These are phyloP conservation scores for Besnoitia besnoiti DNA, from an alignment of 169 alveolate genomes.

Conservation along the genomic window DNA sequence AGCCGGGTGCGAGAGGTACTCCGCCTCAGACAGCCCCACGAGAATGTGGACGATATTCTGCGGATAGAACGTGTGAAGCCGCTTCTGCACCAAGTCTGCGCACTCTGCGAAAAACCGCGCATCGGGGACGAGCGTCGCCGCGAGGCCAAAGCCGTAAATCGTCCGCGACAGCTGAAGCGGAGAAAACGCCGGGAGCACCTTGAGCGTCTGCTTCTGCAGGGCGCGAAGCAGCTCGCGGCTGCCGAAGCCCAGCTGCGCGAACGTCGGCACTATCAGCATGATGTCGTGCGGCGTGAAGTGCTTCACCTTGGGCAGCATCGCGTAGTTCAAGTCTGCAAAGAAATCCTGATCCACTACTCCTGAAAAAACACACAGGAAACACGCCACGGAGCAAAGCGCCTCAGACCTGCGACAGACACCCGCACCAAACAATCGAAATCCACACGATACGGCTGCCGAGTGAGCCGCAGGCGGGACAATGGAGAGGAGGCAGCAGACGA, in stretches of 20 bases:
- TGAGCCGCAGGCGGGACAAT: background rate
- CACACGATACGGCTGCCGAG: no score
- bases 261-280: conserved; percentile 20
- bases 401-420: background rate
- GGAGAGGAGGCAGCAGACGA: background rate
- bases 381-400: background rate
- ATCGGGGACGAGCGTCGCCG: conserved; percentile 42
- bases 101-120: conserved; percentile 32
- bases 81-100: conserved; percentile 52
- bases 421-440: background rate
- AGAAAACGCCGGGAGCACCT: conserved; percentile 41
- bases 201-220: conserved; percentile 36
- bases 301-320: conserved; percentile 50
- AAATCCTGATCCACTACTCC: conserved; percentile 53
- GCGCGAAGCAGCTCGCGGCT: conserved; percentile 39
- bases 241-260: conserved; percentile 40
- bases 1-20: conserved; percentile 63
- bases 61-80: conserved; percentile 45
- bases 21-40: conserved; percentile 66
- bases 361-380: background rate
- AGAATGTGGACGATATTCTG: conserved; percentile 45
- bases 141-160: conserved; percentile 66
- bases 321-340: conserved; percentile 40
- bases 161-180: conserved; percentile 60
- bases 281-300: conserved; percentile 55